Conservation (phyloP, 2,329 filamentous ascomycete species). For the Aaosphaeria arxii region DNA sequence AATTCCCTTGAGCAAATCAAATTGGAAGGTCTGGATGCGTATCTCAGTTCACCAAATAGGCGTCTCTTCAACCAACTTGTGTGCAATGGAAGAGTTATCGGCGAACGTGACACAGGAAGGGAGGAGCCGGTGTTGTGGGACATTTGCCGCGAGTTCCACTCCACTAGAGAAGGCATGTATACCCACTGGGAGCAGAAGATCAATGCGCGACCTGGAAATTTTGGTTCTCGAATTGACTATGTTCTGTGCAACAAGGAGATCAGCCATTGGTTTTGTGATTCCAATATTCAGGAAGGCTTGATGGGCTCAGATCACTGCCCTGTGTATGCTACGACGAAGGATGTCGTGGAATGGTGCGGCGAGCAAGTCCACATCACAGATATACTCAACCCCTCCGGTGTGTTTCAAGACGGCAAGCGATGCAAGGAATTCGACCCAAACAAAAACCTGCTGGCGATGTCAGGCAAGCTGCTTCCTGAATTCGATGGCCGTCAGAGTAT, state of each 20-base stretch:
- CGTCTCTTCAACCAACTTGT: constrained; percentile 85
- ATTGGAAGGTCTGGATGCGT: constrained; percentile 70
- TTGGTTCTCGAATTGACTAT: constrained; percentile 90
- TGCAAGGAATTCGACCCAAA: constrained; percentile 60
- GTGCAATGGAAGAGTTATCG: constrained; percentile 66
- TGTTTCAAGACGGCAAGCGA: constrained; percentile 67
- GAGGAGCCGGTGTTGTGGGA: constrained; percentile 77
- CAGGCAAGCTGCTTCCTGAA: constrained; percentile 80
- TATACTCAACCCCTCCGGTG: constrained; percentile 71
- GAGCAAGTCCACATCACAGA: constrained; percentile 60
- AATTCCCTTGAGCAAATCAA: constrained; percentile 68
- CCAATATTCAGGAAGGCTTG: constrained; percentile 89
- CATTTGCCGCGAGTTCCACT: constrained; percentile 77
- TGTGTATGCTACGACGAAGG: constrained; percentile 73
- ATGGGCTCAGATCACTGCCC: constrained; percentile 97
- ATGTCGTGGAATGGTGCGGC: constrained; percentile 55
- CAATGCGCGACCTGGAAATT: constrained; percentile 94
- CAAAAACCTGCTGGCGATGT: constrained; percentile 69
- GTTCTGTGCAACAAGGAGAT: constrained; percentile 78
- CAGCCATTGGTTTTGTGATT: constrained; percentile 73
- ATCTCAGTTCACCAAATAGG: constrained; percentile 67
- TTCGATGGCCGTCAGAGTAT: constrained; percentile 84
- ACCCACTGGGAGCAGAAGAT: constrained; percentile 96
- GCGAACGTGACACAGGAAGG: constrained; percentile 64
- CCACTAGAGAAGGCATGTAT: constrained; percentile 82